Evolutionary conservation across 192 early-diverging fungal genomes (phyloP).

Genomic region (Spizellomyces punctatus): DNA sequence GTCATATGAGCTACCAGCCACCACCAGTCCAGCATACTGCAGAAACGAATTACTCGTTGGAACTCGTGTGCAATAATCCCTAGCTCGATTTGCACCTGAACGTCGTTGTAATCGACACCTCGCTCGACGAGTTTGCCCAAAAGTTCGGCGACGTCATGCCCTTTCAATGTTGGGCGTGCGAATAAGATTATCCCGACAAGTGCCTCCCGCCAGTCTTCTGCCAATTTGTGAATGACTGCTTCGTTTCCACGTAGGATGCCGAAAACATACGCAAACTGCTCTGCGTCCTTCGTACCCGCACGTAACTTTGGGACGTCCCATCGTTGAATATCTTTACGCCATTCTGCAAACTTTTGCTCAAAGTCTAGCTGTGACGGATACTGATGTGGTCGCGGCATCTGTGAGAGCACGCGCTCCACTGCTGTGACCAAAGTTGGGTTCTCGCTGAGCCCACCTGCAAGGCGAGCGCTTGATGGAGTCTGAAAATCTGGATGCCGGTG

Average conservation of each 20-base stretch:
- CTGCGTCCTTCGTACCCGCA: background rate
- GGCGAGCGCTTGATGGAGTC: background rate
- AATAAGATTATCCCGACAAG: constrained; percentile 23
- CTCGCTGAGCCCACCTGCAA: background rate
- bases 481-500: constrained; percentile 22
- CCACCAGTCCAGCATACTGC: constrained; percentile 30
- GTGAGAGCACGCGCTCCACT: background rate
- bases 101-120: background rate
- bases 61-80: constrained; percentile 30
- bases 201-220: constrained; percentile 30
- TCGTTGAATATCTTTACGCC: constrained; percentile 10
- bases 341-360: constrained; percentile 16
- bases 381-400: background rate
- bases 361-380: constrained; percentile 5
- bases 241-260: constrained; percentile 26
- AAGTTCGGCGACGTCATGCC: constrained; percentile 17
- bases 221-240: constrained; percentile 8
- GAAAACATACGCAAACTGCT: constrained; percentile 14
- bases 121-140: background rate
- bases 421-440: background rate
- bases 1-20: constrained; percentile 61
- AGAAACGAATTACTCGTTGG: constrained; percentile 16
- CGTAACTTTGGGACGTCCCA: background rate
- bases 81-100: background rate
- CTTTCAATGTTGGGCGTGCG: constrained; percentile 15